Base-by-base conservation (phyloP, 805 yeast species). In the Ogataea wickerhamii region DNA sequence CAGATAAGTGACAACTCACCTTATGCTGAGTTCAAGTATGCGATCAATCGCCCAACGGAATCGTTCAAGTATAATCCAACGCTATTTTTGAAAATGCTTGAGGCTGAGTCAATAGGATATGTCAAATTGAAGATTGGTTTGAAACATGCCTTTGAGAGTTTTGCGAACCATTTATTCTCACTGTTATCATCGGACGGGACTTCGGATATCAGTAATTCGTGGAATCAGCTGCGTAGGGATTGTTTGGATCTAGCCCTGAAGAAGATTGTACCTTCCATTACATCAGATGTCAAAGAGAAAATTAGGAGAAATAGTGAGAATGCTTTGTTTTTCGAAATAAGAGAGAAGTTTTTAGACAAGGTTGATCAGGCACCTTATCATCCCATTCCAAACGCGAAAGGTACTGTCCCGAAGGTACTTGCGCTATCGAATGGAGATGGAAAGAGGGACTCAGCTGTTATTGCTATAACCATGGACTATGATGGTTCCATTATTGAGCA, bases 301-400 rank as follows among this genome's bases (percentile, higher is more conserved):
- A 68, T 91, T 38, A 76, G 87, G 38, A 74, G 82, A 40, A 81
- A 74, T 39, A 84, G 96, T 64, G 85, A 85, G 58, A 73, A 84
- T 39, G 57, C 77, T 29, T 70, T 93, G 31, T 80, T 80, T 35
- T 73, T 70, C 41, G 80, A 81, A 41, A 77, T 91, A 24, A 80
- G 98, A 49, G 71, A 74, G 29, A 68, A 74, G 20, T 83, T 91
- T 53, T 67, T 77, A 58, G 70, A 74, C 17, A 82, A 80, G 52
- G 71, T 93, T 24, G 93, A 91, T 58, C 98, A 89, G 66, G 96
- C 98, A 2, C 97, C 99, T 22, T 89, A 68, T 61, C 80, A 84
- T 49, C 96, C 98, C 5, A 72, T 75, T 32, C 82, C 85, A 4
- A 82, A 73, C 48, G 85, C 78, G 30, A 71, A 75, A 41, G 96